Evolutionary conservation across 345 rosid genomes (phyloP).

Genomic region (Fremontodendron californicum): DNA sequence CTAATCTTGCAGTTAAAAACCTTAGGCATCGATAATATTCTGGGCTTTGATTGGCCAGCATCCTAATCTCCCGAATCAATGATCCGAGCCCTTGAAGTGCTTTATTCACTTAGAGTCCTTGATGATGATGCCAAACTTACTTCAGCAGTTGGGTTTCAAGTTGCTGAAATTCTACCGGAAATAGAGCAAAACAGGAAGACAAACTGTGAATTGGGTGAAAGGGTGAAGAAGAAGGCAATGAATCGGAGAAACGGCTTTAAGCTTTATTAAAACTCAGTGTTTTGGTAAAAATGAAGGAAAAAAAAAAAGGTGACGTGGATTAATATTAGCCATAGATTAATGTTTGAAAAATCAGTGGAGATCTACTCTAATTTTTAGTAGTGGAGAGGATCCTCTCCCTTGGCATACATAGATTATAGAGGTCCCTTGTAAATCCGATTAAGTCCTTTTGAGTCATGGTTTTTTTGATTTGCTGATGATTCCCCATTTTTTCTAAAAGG

Average conservation of each 20-base stretch:
- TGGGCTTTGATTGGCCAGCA: conserved; percentile 90
- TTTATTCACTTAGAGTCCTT: conserved; percentile 82
- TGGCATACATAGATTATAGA: background rate
- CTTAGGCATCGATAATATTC: conserved; percentile 79
- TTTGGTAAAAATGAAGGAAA: background rate
- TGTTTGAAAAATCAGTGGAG: background rate
- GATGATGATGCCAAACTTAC: conserved; percentile 98
- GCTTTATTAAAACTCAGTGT: background rate
- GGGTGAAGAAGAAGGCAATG: background rate
- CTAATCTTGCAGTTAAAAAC: conserved; percentile 62
- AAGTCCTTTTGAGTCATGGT: background rate
- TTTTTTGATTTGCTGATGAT: background rate
- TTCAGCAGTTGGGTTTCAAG: conserved; percentile 57
- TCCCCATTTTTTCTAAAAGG: conserved; percentile 9
- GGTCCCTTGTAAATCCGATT: background rate
- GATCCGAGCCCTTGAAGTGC: conserved; percentile 91
- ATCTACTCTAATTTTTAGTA: background rate
- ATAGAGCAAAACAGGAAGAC: background rate
- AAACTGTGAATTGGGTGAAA: no score
- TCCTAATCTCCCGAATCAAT: conserved; percentile 81
- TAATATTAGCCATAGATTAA: background rate
- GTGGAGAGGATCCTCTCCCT: background rate
- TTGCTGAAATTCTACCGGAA: background rate
- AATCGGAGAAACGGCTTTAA: no score
- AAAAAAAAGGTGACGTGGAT: background rate